Conservation (phyloP, 2,329 filamentous ascomycete species). For the Madurella fahalii region DNA sequence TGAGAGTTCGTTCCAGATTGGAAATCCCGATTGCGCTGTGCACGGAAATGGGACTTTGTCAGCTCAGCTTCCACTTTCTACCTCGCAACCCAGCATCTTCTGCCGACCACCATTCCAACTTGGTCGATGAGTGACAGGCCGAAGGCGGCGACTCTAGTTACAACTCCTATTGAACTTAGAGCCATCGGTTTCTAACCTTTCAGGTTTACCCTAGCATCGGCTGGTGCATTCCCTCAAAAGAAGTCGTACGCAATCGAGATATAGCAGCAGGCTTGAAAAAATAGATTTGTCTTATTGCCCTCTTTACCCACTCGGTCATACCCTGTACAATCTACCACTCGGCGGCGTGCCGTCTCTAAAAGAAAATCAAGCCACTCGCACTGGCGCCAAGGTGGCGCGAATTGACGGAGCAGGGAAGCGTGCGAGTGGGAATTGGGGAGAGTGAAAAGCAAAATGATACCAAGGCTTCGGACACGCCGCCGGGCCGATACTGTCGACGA, state of each 20-base stretch:
- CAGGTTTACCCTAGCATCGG: not conserved
- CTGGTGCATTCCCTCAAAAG: not conserved
- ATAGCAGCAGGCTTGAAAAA: not conserved
- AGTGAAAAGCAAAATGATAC: not conserved
- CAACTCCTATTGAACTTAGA: not conserved
- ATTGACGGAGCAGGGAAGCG: not conserved
- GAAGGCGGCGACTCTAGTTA: too few relatives aligned
- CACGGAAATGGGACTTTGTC: not conserved
- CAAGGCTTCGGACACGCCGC: constrained; percentile 20
- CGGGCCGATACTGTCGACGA: constrained; percentile 45
- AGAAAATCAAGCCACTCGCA: not conserved
- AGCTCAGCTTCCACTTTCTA: not conserved
- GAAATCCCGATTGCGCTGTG: too few relatives aligned
- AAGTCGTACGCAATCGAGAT: not conserved
- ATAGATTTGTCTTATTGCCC: not conserved
- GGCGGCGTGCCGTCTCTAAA: not conserved
- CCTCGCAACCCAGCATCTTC: not conserved
- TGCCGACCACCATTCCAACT: not conserved
- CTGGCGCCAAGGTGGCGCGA: not conserved
- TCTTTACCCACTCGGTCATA: not conserved
- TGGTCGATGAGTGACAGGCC: too few relatives aligned
- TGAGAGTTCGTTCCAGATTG: too few relatives aligned
- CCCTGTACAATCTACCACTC: not conserved
- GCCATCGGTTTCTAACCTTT: not conserved
- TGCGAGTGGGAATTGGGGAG: not conserved